Evolutionary conservation across 345 rosid genomes (phyloP).

Genomic region (Salix brachista): DNA sequence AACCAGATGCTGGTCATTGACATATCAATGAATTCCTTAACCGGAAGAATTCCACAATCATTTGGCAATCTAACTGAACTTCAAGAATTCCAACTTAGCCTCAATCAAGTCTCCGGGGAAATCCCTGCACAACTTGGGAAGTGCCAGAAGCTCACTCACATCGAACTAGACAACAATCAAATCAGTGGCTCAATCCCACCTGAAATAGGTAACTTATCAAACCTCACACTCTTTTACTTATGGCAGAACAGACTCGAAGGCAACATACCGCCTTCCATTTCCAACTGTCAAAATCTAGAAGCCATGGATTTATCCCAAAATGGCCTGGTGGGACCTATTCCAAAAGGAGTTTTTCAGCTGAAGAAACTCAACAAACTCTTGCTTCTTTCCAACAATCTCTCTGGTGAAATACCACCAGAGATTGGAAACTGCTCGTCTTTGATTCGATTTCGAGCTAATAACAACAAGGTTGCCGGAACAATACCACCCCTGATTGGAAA

Average conservation of each 20-base stretch:
- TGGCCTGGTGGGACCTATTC: conserved; percentile 64
- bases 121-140: conserved; percentile 60
- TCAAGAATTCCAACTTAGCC: conserved; percentile 68
- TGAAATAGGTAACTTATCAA: conserved; percentile 50
- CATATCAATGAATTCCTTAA: conserved; percentile 62
- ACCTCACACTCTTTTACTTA: conserved; percentile 62
- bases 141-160: conserved; percentile 53
- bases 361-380: conserved; percentile 69
- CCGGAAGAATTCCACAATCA: conserved; percentile 65
- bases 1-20: conserved; percentile 51
- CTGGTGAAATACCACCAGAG: conserved; percentile 56
- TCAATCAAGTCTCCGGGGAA: conserved; percentile 68
- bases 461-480: conserved; percentile 50
- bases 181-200: conserved; percentile 68
- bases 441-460: conserved; percentile 59
- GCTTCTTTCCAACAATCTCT: conserved; percentile 70
- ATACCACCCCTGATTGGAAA: conserved; percentile 57
- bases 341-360: conserved; percentile 57
- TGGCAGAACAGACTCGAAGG: conserved; percentile 90
- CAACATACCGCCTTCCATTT: conserved; percentile 55
- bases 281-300: conserved; percentile 59
- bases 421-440: conserved; percentile 67
- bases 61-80: conserved; percentile 55
- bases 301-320: conserved; percentile 83
- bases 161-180: conserved; percentile 82